These are phyloP conservation scores for Amauroascus verrucosus DNA, from an alignment of 2,329 filamentous ascomycete genomes.

Conservation along the genomic window DNA sequence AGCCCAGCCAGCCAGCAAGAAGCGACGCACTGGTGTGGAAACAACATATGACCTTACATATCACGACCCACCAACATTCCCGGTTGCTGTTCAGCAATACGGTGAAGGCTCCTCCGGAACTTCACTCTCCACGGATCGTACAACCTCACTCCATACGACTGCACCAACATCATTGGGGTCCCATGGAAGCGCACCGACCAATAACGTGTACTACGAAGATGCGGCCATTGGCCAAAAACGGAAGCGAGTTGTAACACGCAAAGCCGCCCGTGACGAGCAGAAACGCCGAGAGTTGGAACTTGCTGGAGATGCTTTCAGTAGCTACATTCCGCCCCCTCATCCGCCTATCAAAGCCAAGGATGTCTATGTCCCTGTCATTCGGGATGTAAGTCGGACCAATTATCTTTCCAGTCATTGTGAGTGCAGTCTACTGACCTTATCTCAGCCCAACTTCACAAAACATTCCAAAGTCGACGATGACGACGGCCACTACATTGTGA, in stretches of 20 bases:
- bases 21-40: constrained; percentile 56
- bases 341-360: constrained; percentile 85
- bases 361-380: constrained; percentile 52
- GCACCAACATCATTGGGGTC: constrained; percentile 79
- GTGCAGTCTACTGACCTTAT: constrained; percentile 1
- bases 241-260: constrained; percentile 65
- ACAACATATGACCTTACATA: constrained; percentile 59
- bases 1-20: constrained; percentile 51
- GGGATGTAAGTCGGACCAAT: constrained; percentile 48
- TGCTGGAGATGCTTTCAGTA: constrained; percentile 59
- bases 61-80: constrained; percentile 60
- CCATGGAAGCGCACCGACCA: constrained; percentile 44
- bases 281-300: constrained; percentile 65
- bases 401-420: no score
- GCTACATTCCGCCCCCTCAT: constrained; percentile 76
- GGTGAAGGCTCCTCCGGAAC: constrained; percentile 56
- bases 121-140: constrained; percentile 72
- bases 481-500: constrained; percentile 92
- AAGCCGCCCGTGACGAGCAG: constrained; percentile 71
- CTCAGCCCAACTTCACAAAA: constrained; percentile 39
- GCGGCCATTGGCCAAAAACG: constrained; percentile 73
- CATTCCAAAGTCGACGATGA: constrained; percentile 82
- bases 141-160: constrained; percentile 73
- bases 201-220: constrained; percentile 55
- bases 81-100: constrained; percentile 62